phyloP scores from a whole-genome alignment of 495 filamentous ascomycete species.

The Lasiosphaeris hirsuta region DNA sequence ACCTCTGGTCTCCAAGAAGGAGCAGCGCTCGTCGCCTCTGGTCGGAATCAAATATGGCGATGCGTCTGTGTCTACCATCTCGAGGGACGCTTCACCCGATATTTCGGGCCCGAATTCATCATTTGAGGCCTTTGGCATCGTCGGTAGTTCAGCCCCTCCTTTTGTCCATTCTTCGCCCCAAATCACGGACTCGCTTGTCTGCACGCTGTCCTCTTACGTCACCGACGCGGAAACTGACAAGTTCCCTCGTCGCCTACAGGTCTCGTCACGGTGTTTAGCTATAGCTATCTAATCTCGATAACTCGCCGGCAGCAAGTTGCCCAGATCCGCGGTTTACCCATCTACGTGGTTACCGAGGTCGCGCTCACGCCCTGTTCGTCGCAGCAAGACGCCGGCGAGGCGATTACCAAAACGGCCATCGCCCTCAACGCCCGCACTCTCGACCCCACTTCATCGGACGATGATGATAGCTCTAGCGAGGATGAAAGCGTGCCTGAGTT shows the following conservation, averaged over 20 bases:
- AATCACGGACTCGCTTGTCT: not conserved
- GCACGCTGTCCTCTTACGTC: no score
- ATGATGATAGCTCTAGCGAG: slow-evolving; percentile 28
- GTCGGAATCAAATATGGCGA: slow-evolving; percentile 75
- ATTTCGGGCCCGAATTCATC: slow-evolving; percentile 34
- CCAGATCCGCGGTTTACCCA: slow-evolving; percentile 70
- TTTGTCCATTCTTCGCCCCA: not conserved
- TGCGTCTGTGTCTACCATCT: slow-evolving; percentile 43
- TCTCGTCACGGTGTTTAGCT: slow-evolving; percentile 65
- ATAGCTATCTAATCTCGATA: slow-evolving; percentile 79
- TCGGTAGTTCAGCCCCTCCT: slow-evolving; percentile 55
- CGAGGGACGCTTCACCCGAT: slow-evolving; percentile 35
- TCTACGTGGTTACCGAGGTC: slow-evolving; percentile 83
- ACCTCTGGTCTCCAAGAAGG: slow-evolving; percentile 52
- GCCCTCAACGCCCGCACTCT: slow-evolving; percentile 37
- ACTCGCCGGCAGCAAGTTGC: slow-evolving; percentile 84
- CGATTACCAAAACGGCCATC: slow-evolving; percentile 62
- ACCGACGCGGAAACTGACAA: not conserved
- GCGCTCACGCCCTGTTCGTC: slow-evolving; percentile 82
- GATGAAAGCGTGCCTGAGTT: slow-evolving; percentile 35
- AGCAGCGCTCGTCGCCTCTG: slow-evolving; percentile 44
- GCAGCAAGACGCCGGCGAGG: slow-evolving; percentile 64
- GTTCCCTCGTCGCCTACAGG: slow-evolving; percentile 44
- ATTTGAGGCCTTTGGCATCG: slow-evolving; percentile 79
- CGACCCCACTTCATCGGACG: slow-evolving; percentile 33